phyloP scores from a whole-genome alignment of 345 rosid genomes.

The Rhodamnia argentea region DNA sequence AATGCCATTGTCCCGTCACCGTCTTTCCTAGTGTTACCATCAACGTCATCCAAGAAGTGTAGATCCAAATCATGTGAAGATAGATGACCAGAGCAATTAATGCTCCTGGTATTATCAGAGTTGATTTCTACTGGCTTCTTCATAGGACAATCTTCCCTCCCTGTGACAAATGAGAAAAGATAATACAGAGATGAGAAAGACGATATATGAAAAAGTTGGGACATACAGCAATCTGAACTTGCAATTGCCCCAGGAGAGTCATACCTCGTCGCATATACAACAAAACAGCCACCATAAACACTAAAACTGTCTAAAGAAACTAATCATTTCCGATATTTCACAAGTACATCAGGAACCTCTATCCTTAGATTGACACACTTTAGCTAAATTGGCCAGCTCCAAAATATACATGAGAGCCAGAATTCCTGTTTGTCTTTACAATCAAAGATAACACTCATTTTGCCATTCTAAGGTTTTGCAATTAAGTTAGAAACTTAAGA shows the following conservation, averaged over 20 bases:
- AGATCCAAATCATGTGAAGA: slow-evolving; percentile 1
- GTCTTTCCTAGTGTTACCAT: not conserved
- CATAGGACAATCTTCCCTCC: not conserved
- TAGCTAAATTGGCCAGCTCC: not conserved
- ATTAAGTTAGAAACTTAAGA: not conserved
- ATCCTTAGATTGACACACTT: not conserved
- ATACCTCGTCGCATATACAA: not conserved
- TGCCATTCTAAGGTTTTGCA: not conserved
- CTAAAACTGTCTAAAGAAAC: not conserved
- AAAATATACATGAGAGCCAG: not conserved
- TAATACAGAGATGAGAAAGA: not conserved
- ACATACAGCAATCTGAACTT: not conserved
- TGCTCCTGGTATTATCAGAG: not conserved
- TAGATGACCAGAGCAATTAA: not conserved
- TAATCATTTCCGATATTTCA: not conserved
- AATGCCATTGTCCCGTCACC: slow-evolving; percentile 2
- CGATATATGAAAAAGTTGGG: not conserved
- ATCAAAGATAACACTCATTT: not conserved
- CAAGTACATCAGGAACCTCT: not conserved
- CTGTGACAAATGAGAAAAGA: not conserved
- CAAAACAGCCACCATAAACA: not conserved
- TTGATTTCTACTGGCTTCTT: not conserved
- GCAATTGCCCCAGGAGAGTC: not conserved
- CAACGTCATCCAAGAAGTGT: not conserved
- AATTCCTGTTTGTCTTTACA: not conserved